These are phyloP conservation scores for Hanseniaspora clermontiae DNA, from an alignment of 805 yeast genomes.

Conservation along the genomic window DNA sequence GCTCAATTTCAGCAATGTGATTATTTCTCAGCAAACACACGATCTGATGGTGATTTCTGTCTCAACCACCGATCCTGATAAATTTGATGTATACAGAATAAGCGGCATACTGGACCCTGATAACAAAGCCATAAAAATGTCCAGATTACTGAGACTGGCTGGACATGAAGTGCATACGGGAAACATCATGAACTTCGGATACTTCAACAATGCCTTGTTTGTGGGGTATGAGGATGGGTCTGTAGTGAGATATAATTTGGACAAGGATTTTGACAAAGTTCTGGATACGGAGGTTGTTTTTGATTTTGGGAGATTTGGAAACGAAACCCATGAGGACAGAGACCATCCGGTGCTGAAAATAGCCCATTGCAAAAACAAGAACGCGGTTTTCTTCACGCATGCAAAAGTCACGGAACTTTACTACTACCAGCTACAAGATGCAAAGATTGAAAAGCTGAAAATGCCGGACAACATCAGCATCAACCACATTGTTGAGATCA, in stretches of 20 bases:
- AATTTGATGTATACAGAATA: constrained; percentile 1
- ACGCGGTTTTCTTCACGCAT: not conserved
- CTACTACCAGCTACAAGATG: not conserved
- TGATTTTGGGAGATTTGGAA: not conserved
- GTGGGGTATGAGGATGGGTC: constrained; percentile 11
- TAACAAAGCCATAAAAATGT: not conserved
- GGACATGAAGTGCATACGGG: not conserved
- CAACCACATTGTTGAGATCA: not conserved
- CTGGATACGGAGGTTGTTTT: not conserved
- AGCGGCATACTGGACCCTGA: not conserved
- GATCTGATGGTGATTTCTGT: not conserved
- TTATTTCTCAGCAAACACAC: not conserved
- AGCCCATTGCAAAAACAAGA: not conserved
- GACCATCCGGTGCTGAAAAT: constrained; percentile 7
- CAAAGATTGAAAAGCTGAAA: not conserved
- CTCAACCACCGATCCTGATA: constrained; percentile 8
- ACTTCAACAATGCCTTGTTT: not conserved
- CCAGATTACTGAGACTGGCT: not conserved
- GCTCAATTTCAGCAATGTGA: constrained; percentile 6
- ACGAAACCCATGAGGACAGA: not conserved
- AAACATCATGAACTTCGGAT: constrained; percentile 8
- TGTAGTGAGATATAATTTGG: not conserved
- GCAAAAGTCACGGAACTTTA: not conserved
- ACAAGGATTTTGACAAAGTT: not conserved
- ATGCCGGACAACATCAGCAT: constrained; percentile 1